A percentile compares a stretch with the other conserved stretches of the same genome.
Evolutionary conservation across 106 monocot species (phyloP).

Genomic region (Apostasia ramifera): DNA sequence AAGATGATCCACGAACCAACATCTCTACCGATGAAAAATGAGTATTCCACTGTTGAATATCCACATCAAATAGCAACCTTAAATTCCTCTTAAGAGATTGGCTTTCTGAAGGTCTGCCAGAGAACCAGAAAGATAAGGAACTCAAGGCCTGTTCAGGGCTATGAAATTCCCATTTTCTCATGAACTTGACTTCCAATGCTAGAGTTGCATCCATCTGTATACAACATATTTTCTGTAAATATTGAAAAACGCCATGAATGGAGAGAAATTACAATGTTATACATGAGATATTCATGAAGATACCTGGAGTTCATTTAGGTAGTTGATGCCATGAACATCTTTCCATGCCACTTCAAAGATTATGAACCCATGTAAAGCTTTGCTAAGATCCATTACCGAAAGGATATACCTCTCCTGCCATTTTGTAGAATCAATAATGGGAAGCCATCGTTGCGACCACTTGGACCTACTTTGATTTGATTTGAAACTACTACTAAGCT

Average conservation of each 20-base stretch:
- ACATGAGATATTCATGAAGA: no score
- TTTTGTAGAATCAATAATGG: slow-evolving; percentile 60
- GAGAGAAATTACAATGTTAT: no score
- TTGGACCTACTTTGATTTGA: slow-evolving; percentile 20
- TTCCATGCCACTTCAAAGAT: slow-evolving; percentile 91
- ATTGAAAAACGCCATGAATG: no score
- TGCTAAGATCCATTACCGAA: slow-evolving; percentile 74
- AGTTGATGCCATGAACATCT: slow-evolving; percentile 88
- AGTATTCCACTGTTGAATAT: slow-evolving; percentile 10
- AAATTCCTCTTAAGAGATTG: slow-evolving; percentile 29
- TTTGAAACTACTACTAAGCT: slow-evolving; percentile 26
- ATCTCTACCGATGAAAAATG: slow-evolving; percentile 10
- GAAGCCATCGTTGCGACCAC: slow-evolving; percentile 46
- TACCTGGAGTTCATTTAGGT: slow-evolving; percentile 97
- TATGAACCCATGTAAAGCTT: slow-evolving; percentile 84
- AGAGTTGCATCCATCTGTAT: slow-evolving; percentile 84
- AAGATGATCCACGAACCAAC: not conserved
- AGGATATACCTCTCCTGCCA: slow-evolving; percentile 42
- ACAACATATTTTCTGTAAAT: no score
- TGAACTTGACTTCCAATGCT: slow-evolving; percentile 79
- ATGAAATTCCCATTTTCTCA: slow-evolving; percentile 99
- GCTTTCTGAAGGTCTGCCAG: slow-evolving; percentile 56
- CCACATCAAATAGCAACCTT: slow-evolving; percentile 16
- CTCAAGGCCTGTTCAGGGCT: slow-evolving; percentile 71
- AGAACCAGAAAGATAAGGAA: slow-evolving; percentile 58